Percentiles rank a stretch among this genome's conserved stretches.
Conservation (phyloP, 129 eudicot genomes). For the Sambucus nigra region DNA sequence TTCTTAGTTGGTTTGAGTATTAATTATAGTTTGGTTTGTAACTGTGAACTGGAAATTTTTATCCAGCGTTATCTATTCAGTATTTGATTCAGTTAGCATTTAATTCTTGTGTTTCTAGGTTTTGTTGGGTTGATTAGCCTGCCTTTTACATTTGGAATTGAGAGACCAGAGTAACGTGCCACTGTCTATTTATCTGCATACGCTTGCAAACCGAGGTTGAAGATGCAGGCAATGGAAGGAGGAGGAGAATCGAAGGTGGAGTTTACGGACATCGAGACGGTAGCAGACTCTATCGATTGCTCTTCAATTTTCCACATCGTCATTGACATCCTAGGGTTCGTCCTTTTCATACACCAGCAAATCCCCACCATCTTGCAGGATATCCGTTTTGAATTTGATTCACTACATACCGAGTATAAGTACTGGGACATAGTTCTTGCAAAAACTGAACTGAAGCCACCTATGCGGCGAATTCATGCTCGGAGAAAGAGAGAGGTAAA, state of each 20-base stretch:
- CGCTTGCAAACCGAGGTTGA: neutral
- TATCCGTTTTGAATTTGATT: constrained; percentile 60
- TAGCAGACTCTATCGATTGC: constrained; percentile 34
- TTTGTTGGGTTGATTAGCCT: too few species aligned
- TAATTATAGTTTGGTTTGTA: too few species aligned
- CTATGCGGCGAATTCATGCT: constrained; percentile 53
- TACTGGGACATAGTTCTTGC: constrained; percentile 54
- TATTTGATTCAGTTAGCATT: too few species aligned
- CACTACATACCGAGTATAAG: constrained; percentile 43
- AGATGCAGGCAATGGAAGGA: constrained; percentile 27
- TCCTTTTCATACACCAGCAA: constrained; percentile 91
- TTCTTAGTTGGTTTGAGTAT: too few species aligned
- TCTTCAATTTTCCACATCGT: constrained; percentile 59
- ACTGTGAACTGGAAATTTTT: too few species aligned
- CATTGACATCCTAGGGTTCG: constrained; percentile 65
- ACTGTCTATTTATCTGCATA: too few species aligned
- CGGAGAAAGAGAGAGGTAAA: constrained; percentile 78
- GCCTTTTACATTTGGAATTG: too few species aligned
- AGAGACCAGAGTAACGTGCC: too few species aligned
- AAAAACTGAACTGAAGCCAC: constrained; percentile 41
- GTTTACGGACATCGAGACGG: constrained; percentile 36
- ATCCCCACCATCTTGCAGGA: constrained; percentile 96
- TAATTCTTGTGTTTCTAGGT: too few species aligned
- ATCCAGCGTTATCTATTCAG: too few species aligned
- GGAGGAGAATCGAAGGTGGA: constrained; percentile 51